Base-by-base conservation (phyloP, 495 filamentous ascomycete genomes). In the Penicillium nucicola region DNA sequence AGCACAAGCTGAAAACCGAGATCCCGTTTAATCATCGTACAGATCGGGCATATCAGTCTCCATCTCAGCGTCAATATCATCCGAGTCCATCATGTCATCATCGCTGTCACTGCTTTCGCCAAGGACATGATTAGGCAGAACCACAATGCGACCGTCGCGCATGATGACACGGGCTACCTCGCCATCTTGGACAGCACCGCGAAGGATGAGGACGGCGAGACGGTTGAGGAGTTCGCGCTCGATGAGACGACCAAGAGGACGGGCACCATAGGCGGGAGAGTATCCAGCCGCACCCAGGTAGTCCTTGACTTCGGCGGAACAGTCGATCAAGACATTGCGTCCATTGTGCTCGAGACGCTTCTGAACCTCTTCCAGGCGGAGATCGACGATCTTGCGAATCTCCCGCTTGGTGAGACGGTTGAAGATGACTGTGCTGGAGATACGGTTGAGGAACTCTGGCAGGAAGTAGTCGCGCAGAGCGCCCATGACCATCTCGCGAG, bases 381-480 rank as follows among this genome's bases (percentile, higher is more conserved):
- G 80, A 55, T 98, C 95, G 45, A 98, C 93, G 68, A 98, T 97
- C 74, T 81, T 88, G 60, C 93, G 84, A 63, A 98, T 98, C 72
- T 98, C 93, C 37, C 72, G 70, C 62, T 80, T 83, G 4, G 89
- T 88, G 41, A 98, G 87, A 23, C 93, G 90, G 76, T 98, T 98
- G 84, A 98, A 98, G 76, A 98, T 96, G 74, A 98, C 91, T 49
- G 83, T 87, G 57, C 84, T 90, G 68, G 80, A 88, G 80, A 98
- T 96, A 64, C 93, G 89, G 76, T 98, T 98, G 30, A 98, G 79
- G 79, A 98, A 98, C 58, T 98, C 93, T 28, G 93, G 93, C 1
- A 98, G 80, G 82, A 98, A 97, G 76, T 96, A 96, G 73, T 88
- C 85, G 60, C 91, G 86, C 34, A 98, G 80, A 4, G 92, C 82